These are phyloP conservation scores for Miamiensis avidus DNA, from an alignment of 169 alveolate species.

Conservation along the genomic window DNA sequence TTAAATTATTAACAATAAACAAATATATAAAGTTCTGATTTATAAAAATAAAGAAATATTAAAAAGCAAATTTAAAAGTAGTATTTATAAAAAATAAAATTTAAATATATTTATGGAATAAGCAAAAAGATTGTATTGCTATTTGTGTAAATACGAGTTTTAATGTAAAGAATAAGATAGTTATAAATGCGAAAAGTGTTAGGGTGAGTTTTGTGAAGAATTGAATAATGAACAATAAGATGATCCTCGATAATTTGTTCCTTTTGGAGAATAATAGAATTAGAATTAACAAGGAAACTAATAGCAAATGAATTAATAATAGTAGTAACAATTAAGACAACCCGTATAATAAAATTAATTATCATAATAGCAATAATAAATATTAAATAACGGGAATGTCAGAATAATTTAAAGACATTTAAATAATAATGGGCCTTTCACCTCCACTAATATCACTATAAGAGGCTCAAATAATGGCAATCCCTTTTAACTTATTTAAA, in stretches of 20 bases:
- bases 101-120: neutral
- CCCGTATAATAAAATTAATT: too few species aligned
- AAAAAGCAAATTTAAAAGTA: neutral
- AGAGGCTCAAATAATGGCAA: too few species aligned
- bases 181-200: slow-evolving; percentile 49
- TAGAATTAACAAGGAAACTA: slow-evolving; percentile 30
- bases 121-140: slow-evolving; percentile 48
- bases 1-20: too few species aligned
- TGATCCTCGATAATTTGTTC: slow-evolving; percentile 66
- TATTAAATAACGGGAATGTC: too few species aligned
- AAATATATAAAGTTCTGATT: too few species aligned
- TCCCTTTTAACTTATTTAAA: too few species aligned
- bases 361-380: too few species aligned
- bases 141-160: slow-evolving; percentile 53
- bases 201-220: slow-evolving; percentile 63
- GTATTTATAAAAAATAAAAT: too few species aligned
- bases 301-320: slow-evolving; percentile 28
- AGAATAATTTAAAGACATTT: too few species aligned
- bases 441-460: too few species aligned
- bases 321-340: slow-evolving; percentile 22
- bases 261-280: slow-evolving; percentile 45
- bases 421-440: too few species aligned
- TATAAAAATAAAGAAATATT: too few species aligned
- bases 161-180: slow-evolving; percentile 15
- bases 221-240: slow-evolving; percentile 24